Percentiles rank a stretch among this genome's conserved stretches.
Conservation (phyloP, 352 stramenopile species). For the Phytophthora idaei region DNA sequence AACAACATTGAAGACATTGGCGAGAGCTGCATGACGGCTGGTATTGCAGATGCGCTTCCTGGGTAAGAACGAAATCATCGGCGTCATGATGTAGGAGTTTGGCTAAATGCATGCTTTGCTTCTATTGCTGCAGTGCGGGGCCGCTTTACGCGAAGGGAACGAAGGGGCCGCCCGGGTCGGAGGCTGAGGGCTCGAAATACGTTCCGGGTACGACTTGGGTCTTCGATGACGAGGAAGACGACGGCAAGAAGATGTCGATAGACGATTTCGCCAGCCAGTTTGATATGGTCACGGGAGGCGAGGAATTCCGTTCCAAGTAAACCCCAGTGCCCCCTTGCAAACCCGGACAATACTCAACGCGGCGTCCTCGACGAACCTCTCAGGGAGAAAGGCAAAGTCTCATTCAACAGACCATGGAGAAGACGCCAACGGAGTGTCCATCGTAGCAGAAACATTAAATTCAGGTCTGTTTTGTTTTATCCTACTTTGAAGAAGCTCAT, state of each 20-base stretch:
- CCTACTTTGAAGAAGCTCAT: neutral
- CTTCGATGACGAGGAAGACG: slow-evolving; percentile 87
- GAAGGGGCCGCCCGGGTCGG: slow-evolving; percentile 66
- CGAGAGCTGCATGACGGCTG: slow-evolving; percentile 87
- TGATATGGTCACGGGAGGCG: slow-evolving; percentile 83
- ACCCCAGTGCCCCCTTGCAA: slow-evolving; percentile 6
- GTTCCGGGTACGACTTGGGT: slow-evolving; percentile 90
- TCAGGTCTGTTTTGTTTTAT: slow-evolving; percentile 40
- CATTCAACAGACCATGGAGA: slow-evolving; percentile 22
- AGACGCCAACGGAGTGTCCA: slow-evolving; percentile 18
- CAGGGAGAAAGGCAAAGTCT: slow-evolving; percentile 23
- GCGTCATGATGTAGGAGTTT: neutral
- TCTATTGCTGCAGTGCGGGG: slow-evolving; percentile 52
- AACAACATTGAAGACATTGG: slow-evolving; percentile 88
- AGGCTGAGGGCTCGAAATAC: slow-evolving; percentile 79
- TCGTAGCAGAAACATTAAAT: slow-evolving; percentile 40
- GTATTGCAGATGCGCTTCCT: slow-evolving; percentile 79
- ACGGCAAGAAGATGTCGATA: slow-evolving; percentile 77
- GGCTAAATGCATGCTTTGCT: neutral
- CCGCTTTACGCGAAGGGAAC: slow-evolving; percentile 84
- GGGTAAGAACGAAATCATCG: slow-evolving; percentile 46
- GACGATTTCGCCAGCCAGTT: slow-evolving; percentile 91
- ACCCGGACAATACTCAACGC: slow-evolving; percentile 14
- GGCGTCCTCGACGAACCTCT: slow-evolving; percentile 23
- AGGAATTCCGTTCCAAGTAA: slow-evolving; percentile 88